Evolutionary conservation across 768 basidiomycete genomes (phyloP).

Genomic region (Harrya chromipes): DNA sequence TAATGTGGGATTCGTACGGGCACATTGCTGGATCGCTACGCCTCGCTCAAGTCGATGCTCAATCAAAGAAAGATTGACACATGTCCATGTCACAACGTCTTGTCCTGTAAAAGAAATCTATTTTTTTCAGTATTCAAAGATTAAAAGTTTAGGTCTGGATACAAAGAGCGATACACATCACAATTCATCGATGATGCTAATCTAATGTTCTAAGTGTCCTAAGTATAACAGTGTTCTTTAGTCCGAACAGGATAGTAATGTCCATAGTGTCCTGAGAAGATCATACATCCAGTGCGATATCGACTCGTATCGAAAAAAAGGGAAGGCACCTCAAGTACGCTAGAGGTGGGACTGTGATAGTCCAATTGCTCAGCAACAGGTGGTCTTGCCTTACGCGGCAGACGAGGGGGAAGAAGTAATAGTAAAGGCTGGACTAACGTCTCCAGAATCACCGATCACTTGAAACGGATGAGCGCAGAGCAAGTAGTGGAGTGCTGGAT

Average conservation of each 20-base stretch:
- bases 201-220: neutral
- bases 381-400: neutral
- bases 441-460: slow-evolving; percentile 72
- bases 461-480: neutral
- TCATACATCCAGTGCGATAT: neutral
- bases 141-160: no score
- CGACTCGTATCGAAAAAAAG: slow-evolving; percentile 7
- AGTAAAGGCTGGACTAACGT: slow-evolving; percentile 55
- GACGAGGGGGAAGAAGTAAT: slow-evolving; percentile 32
- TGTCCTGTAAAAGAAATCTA: neutral
- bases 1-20: slow-evolving; percentile 77
- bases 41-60: slow-evolving; percentile 27
- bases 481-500: neutral
- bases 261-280: slow-evolving; percentile 15
- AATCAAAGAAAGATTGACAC: slow-evolving; percentile 36
- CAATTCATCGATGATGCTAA: neutral
- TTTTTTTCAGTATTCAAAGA: neutral
- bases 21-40: slow-evolving; percentile 66
- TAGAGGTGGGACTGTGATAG: neutral
- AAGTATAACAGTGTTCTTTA: neutral
- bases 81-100: no score
- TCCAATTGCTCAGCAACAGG: neutral
- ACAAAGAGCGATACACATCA: neutral
- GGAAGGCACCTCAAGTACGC: slow-evolving; percentile 1
- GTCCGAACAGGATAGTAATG: slow-evolving; percentile 6